Evolutionary conservation across 805 yeast genomes (phyloP).

Genomic region (Suhomyces xylopsoci): DNA sequence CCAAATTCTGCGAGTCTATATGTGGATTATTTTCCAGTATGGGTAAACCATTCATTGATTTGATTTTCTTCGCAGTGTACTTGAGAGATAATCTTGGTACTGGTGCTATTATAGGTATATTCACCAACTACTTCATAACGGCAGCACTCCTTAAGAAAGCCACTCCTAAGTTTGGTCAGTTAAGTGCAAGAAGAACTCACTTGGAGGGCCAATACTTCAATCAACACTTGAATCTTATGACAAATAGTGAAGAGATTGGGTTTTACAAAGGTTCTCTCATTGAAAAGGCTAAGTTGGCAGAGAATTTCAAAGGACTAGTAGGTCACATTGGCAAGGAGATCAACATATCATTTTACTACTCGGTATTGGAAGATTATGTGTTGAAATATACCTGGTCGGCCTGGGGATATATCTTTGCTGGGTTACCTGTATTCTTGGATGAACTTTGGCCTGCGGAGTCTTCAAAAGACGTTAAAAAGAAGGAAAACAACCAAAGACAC

Average conservation of each 20-base stretch:
- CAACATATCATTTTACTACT: constrained; percentile 61
- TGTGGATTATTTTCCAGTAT: constrained; percentile 81
- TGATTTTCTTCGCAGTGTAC: constrained; percentile 79
- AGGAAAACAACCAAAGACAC: constrained; percentile 35
- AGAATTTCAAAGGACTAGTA: constrained; percentile 55
- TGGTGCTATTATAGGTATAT: constrained; percentile 79
- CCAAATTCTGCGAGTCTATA: constrained; percentile 74
- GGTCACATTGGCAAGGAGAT: constrained; percentile 54
- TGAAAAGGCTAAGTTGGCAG: constrained; percentile 64
- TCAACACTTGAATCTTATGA: constrained; percentile 78
- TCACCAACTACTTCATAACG: constrained; percentile 74
- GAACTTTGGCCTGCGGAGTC: constrained; percentile 34
- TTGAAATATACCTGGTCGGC: constrained; percentile 94
- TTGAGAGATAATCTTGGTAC: constrained; percentile 83
- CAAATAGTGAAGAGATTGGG: constrained; percentile 90
- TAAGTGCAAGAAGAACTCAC: constrained; percentile 68
- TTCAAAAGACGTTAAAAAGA: constrained; percentile 7
- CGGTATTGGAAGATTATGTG: constrained; percentile 77
- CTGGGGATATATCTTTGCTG: constrained; percentile 86
- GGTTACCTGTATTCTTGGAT: constrained; percentile 79
- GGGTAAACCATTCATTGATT: constrained; percentile 89
- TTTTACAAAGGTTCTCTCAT: constrained; percentile 85
- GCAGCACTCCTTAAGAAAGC: constrained; percentile 68
- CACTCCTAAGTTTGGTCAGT: constrained; percentile 82
- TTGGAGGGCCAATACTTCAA: constrained; percentile 89